phyloP scores from a whole-genome alignment of 306 rosid species.

The Sophora flavescens region DNA sequence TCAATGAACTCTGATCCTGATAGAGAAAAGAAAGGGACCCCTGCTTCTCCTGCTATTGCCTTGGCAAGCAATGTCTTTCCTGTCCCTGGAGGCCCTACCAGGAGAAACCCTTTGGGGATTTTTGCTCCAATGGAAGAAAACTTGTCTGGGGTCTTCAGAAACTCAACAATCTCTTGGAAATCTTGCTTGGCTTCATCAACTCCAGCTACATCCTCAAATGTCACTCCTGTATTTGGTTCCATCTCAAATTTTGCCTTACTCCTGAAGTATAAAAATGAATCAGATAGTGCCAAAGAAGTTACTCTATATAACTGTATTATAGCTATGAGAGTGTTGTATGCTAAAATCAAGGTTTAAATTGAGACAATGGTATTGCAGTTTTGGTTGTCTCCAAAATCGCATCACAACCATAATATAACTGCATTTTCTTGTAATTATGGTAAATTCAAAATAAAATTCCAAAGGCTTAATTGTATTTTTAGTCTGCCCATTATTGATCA shows the following conservation, averaged over 20 bases:
- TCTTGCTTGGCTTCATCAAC: slow-evolving; percentile 93
- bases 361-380: too few relatives aligned
- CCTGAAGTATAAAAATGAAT: slow-evolving; percentile 45
- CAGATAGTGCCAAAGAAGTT: too few relatives aligned
- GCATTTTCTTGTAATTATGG: too few relatives aligned
- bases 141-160: slow-evolving; percentile 82
- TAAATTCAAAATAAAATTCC: too few relatives aligned
- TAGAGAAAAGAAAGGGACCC: slow-evolving; percentile 82
- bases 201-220: slow-evolving; percentile 85
- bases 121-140: slow-evolving; percentile 77
- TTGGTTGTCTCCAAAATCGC: too few relatives aligned
- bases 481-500: too few relatives aligned
- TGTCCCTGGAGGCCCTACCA: slow-evolving; percentile 84
- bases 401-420: too few relatives aligned
- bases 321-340: neutral
- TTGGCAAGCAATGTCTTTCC: slow-evolving; percentile 83
- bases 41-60: slow-evolving; percentile 94
- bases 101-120: slow-evolving; percentile 79
- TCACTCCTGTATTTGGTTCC: slow-evolving; percentile 88
- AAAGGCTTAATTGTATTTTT: too few relatives aligned
- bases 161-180: slow-evolving; percentile 80
- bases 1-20: slow-evolving; percentile 89
- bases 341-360: neutral
- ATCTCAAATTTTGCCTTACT: slow-evolving; percentile 80
- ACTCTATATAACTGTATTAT: too few relatives aligned